Conservation (phyloP, 108 stramenopile species). For the Mediolabrus comicus region DNA sequence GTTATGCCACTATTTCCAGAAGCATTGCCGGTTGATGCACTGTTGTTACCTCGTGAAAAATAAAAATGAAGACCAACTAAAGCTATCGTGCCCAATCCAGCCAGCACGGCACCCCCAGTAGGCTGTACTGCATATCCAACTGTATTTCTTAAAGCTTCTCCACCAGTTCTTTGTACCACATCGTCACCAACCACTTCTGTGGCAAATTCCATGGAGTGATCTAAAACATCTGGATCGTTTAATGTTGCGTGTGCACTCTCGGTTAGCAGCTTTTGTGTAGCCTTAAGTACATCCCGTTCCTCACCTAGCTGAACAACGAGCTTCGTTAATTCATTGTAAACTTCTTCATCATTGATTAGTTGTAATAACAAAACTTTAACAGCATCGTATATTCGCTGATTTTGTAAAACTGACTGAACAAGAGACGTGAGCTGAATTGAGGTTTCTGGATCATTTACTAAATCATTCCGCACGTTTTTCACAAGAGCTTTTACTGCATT, state of each 20-base stretch:
- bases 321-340: slow-evolving; percentile 65
- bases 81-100: slow-evolving; percentile 25
- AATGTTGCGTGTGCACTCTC: slow-evolving; percentile 79
- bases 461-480: slow-evolving; percentile 72
- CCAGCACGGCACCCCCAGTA: slow-evolving; percentile 32
- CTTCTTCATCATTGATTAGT: slow-evolving; percentile 72
- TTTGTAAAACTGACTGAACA: slow-evolving; percentile 66
- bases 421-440: slow-evolving; percentile 65
- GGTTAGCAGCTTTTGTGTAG: slow-evolving; percentile 67
- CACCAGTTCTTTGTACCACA: slow-evolving; percentile 81
- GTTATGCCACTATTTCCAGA: neutral
- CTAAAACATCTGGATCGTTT: slow-evolving; percentile 85
- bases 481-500: slow-evolving; percentile 57
- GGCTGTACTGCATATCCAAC: slow-evolving; percentile 82
- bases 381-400: slow-evolving; percentile 62
- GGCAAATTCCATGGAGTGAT: slow-evolving; percentile 90
- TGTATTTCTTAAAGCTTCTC: slow-evolving; percentile 84
- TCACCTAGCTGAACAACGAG: slow-evolving; percentile 66
- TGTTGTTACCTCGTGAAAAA: slow-evolving; percentile 9
- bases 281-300: slow-evolving; percentile 55
- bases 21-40: neutral
- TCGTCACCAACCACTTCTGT: slow-evolving; percentile 88
- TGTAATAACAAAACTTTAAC: slow-evolving; percentile 62
- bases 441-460: slow-evolving; percentile 76
- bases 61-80: slow-evolving; percentile 44